Base-by-base conservation (phyloP, 2,329 filamentous ascomycete genomes). In the Diaporthe amygdali region DNA sequence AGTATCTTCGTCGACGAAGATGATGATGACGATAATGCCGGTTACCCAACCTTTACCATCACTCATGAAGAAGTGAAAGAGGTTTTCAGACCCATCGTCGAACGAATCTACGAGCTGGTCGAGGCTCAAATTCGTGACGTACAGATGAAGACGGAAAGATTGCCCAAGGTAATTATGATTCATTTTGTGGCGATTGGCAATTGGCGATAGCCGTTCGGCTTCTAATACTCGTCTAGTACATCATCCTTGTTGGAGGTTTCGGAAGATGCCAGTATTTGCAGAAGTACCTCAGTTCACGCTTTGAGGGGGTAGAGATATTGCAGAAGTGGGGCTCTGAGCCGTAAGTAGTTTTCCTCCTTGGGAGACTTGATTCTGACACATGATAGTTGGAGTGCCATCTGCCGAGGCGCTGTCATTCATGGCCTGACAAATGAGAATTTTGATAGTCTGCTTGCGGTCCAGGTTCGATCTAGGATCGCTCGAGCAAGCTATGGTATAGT, bases 201-300 rank as follows among this genome's bases (percentile, higher is more conserved):
- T 17, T 1, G 15, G 7, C 5, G 1, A 20, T 2, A 9, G 25
- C 5, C 2, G 2, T n/a, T 54, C 22, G 27, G 10, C 34, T 34
- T 27, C 25, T 54, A 72, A 25, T 10, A 5, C 3, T 17, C 5
- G 25, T 54, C n/a, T 14, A 84, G 83, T 80, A 79, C 30, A 66
- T 84, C 6, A 76, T 84, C 1, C 76, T 85, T 0, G 82, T 81
- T 0, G 83, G 83, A 0, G 83, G 83, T 0, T 81, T 85, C 6
- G 83, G 83, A 0, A 73, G 79, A 2, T 80, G 76, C 17, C 39
- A 59, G 0, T 82, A 80, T 6, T 69, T 85, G 0, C 74, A 71
- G 14, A 51, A 71, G 2, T 68, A 69, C 0, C 63, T 84, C 0
- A 69, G 72, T 0, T 22, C 39, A 0, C 3, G 5, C 0, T 30